Evolutionary conservation across 2,329 filamentous ascomycete species (phyloP), one percentile per base, ranked within the genome.

Genomic region (Verticillium albo-atrum): DNA sequence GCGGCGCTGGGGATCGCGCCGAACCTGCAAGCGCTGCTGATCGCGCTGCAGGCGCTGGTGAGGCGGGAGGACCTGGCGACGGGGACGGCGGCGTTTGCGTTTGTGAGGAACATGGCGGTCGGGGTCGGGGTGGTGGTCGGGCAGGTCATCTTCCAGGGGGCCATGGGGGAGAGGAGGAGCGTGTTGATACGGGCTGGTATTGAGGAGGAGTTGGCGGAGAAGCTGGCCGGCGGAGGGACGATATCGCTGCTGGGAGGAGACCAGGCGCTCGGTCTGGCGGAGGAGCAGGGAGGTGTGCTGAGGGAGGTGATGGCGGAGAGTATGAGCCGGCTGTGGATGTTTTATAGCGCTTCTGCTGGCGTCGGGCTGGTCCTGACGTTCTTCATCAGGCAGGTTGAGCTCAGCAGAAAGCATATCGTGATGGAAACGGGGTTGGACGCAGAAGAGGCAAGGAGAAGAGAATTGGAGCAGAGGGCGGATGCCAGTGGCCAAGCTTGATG

Each of bases 81-180:
- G 1, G 87, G 84, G 0, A 90, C 87, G 0, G 82, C 87, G 0
- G 87, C 86, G 1, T 88, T 89, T 63, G 79, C 82, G 9, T 90
- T 90, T 68, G 79, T 87, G 7, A 84, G 89, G 23, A 89, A 89
- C 65, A 75, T 92, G 3, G 87, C 86, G 10, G 90, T 86, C 0
- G 82, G 86, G 2, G 82, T 88, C 23, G 87, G 86, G 0, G 82
- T 92, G 57, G 89, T 91, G 1, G 79, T 92, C 42, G 90, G 90
- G 26, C 86, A 89, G n/a, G 89, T 91, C 53, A 82, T 93, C 37
- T 92, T 93, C 75, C 87, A 91, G 73, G 92, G 93, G 70, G 76
- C 82, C 61, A 90, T 92, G 86, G 74, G 84, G 63, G 77, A 76
- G 54, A 82, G 85, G 65, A 77, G 80, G 27, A 67, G 72, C 3